Conservation (phyloP, 768 basidiomycete species). For the Leccinum arenicola region DNA sequence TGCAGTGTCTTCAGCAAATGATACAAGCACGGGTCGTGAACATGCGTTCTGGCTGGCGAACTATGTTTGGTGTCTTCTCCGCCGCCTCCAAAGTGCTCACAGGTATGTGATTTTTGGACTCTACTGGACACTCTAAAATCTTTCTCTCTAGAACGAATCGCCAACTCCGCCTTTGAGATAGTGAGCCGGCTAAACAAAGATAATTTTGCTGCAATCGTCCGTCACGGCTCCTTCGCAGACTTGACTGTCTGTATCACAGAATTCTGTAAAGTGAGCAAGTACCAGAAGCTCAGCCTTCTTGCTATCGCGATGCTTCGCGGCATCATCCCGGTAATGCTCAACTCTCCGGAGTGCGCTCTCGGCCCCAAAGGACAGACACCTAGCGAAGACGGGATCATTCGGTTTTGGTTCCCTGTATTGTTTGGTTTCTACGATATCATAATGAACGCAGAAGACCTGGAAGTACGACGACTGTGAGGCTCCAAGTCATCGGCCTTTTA, state of each 20-base stretch:
- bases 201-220: constrained; percentile 88
- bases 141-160: constrained; percentile 69
- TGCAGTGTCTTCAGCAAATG: constrained; percentile 99
- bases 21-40: constrained; percentile 93
- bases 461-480: constrained; percentile 91
- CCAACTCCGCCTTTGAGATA: constrained; percentile 92
- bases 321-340: constrained; percentile 88
- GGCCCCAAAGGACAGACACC: constrained; percentile 33
- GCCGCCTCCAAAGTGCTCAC: constrained; percentile 92
- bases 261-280: constrained; percentile 99
- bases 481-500: not conserved
- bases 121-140: not conserved
- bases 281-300: constrained; percentile 94
- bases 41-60: constrained; percentile 97
- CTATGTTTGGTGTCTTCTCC: constrained; percentile 98
- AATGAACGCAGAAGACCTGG: constrained; percentile 98
- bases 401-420: constrained; percentile 94
- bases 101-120: constrained; percentile 42
- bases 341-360: constrained; percentile 65
- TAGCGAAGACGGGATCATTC: constrained; percentile 86
- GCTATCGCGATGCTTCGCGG: constrained; percentile 96
- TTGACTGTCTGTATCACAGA: constrained; percentile 96
- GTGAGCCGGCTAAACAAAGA: constrained; percentile 89
- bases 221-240: constrained; percentile 93
- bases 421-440: constrained; percentile 99